A percentile compares a stretch with the other conserved stretches of the same genome.
phyloP scores from a whole-genome alignment of 306 rosid genomes.

The Pueraria montana region DNA sequence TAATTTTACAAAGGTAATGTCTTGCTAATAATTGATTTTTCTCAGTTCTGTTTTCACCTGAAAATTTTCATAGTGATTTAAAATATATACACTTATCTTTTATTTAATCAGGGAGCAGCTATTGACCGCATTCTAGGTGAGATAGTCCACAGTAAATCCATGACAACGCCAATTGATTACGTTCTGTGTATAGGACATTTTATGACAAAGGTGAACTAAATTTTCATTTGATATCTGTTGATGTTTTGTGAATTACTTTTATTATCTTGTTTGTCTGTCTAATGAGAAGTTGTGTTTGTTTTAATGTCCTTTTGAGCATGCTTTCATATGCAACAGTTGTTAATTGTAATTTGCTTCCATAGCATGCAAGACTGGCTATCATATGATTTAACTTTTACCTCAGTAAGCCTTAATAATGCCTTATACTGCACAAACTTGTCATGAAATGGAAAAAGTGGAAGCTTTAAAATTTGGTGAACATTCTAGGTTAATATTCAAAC shows the following conservation, averaged over 20 bases:
- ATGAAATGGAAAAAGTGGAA: constrained; percentile 6
- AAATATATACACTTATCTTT: constrained; percentile 16
- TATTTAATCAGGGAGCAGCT: constrained; percentile 84
- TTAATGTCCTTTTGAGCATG: neutral
- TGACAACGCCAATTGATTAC: constrained; percentile 91
- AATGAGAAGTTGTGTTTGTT: constrained; percentile 22
- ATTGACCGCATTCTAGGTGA: constrained; percentile 96
- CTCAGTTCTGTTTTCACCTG: constrained; percentile 9
- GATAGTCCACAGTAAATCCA: constrained; percentile 92
- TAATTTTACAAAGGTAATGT: constrained; percentile 89
- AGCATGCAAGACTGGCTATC: constrained; percentile 22
- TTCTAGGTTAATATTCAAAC: constrained; percentile 1
- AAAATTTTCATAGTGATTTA: constrained; percentile 31
- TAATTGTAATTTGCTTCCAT: neutral
- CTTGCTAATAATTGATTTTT: constrained; percentile 21
- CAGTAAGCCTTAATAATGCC: neutral
- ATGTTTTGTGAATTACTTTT: constrained; percentile 1
- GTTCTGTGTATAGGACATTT: constrained; percentile 95
- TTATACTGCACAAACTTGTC: constrained; percentile 17
- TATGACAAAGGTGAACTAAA: constrained; percentile 82
- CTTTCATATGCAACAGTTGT: constrained; percentile 2
- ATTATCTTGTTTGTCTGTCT: constrained; percentile 34
- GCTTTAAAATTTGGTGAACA: constrained; percentile 3
- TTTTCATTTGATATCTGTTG: constrained; percentile 4
- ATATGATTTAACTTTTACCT: constrained; percentile 27